Percentiles rank a stretch among this genome's conserved stretches.
These are phyloP conservation scores for Clohesyomyces aquaticus DNA, from an alignment of 495 filamentous ascomycete genomes.

Conservation along the genomic window DNA sequence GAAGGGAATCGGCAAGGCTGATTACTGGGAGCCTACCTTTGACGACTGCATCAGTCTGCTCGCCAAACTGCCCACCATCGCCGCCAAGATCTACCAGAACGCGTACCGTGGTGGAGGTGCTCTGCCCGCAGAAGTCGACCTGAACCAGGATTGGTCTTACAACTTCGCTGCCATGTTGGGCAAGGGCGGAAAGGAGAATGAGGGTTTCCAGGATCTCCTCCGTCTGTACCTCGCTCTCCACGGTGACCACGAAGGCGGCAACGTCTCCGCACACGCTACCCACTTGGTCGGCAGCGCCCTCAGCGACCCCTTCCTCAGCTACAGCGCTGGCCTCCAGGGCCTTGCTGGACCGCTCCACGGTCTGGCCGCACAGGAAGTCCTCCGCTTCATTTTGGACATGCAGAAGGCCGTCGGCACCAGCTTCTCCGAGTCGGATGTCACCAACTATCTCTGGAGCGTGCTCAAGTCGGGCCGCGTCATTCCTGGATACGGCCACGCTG, in stretches of 20 bases:
- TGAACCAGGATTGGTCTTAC: conserved; percentile 92
- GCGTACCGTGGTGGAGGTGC: conserved; percentile 75
- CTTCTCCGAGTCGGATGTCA: conserved; percentile 78
- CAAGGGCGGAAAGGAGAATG: conserved; percentile 79
- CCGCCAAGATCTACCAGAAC: conserved; percentile 96
- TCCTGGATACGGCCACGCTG: conserved; percentile 97
- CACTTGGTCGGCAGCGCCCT: conserved; percentile 96
- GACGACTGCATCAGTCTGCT: conserved; percentile 93
- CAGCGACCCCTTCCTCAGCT: conserved; percentile 92
- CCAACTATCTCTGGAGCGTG: conserved; percentile 87
- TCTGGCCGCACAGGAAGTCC: conserved; percentile 93
- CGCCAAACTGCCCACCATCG: conserved; percentile 94
- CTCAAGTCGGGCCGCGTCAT: conserved; percentile 94
- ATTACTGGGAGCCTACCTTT: conserved; percentile 99
- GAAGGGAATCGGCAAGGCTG: conserved; percentile 83
- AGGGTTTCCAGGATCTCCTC: conserved; percentile 93
- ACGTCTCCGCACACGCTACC: conserved; percentile 96
- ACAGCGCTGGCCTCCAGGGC: conserved; percentile 93
- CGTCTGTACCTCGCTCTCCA: conserved; percentile 93
- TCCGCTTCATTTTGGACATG: conserved; percentile 95
- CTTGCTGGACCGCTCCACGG: conserved; percentile 94
- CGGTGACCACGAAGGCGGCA: conserved; percentile 97
- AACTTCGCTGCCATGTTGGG: conserved; percentile 98
- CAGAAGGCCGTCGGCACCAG: conserved; percentile 78
- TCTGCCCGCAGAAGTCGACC: conserved; percentile 75